Evolutionary conservation across 345 rosid genomes (phyloP).

Genomic region (Leavenworthia alabamica): DNA sequence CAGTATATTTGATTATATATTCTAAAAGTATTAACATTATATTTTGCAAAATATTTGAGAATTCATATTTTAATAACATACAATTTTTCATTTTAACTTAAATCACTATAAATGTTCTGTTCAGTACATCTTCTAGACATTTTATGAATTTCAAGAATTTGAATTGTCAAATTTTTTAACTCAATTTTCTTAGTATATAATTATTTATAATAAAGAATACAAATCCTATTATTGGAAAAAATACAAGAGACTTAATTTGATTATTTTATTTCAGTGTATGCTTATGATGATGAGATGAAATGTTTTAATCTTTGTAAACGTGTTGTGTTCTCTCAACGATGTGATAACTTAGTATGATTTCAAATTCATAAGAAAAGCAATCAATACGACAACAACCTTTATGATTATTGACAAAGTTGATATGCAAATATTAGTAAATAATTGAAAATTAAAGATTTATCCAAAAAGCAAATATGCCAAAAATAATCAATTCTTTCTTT

Average conservation of each 20-base stretch:
- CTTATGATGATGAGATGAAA: not conserved
- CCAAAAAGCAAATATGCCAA: not conserved
- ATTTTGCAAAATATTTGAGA: too few species aligned
- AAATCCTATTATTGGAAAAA: not conserved
- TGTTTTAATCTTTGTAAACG: conserved; percentile 1
- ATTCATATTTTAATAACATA: too few species aligned
- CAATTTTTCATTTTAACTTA: too few species aligned
- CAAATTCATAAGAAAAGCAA: not conserved
- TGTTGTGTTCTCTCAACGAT: conserved; percentile 6
- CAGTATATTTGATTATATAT: too few species aligned
- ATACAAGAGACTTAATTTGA: not conserved
- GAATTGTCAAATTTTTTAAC: not conserved
- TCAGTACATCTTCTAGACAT: too few species aligned
- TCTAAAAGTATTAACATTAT: too few species aligned
- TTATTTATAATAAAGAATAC: too few species aligned
- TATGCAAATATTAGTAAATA: conserved; percentile 11
- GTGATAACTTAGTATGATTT: conserved; percentile 3
- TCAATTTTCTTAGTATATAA: too few species aligned
- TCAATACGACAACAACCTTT: conserved; percentile 12
- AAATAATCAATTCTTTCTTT: not conserved
- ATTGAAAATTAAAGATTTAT: conserved; percentile 3
- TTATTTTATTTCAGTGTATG: not conserved
- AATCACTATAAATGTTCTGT: too few species aligned
- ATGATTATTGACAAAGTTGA: conserved; percentile 9
- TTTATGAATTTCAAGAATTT: too few species aligned